phyloP scores from a whole-genome alignment of 495 filamentous ascomycete species.

The Antarctomyces pellizariae region DNA sequence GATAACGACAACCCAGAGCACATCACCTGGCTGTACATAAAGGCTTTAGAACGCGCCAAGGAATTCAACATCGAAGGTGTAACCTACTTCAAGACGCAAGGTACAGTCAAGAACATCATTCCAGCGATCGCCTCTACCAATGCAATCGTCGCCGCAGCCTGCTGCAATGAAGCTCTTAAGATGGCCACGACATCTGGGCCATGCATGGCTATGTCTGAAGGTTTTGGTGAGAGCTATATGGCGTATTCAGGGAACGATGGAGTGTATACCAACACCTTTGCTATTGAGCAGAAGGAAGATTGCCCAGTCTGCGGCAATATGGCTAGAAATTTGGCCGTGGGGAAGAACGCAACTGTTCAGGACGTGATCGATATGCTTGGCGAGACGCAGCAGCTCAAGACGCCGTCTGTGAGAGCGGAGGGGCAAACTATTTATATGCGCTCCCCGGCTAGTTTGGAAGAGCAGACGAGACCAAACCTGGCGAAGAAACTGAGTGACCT shows the following conservation, averaged over 20 bases:
- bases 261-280: conserved; percentile 92
- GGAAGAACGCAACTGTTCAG: conserved; percentile 48
- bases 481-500: conserved; percentile 32
- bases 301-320: conserved; percentile 85
- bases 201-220: no score
- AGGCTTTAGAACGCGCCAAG: conserved; percentile 51
- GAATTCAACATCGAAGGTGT: conserved; percentile 87
- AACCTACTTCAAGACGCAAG: conserved; percentile 91
- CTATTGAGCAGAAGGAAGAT: conserved; percentile 73
- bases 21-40: conserved; percentile 88
- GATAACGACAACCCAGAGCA: conserved; percentile 96
- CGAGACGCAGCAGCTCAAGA: conserved; percentile 71
- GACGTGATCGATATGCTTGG: conserved; percentile 75
- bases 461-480: conserved; percentile 63
- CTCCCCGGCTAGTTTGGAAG: conserved; percentile 53
- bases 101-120: conserved; percentile 98
- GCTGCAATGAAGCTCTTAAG: conserved; percentile 93
- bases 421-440: conserved; percentile 76
- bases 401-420: conserved; percentile 65
- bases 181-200: conserved; percentile 66
- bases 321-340: conserved; percentile 45
- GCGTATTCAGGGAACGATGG: conserved; percentile 94
- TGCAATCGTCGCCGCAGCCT: conserved; percentile 81
- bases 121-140: conserved; percentile 97
- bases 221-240: conserved; percentile 69